A percentile compares a stretch with the other conserved stretches of the same genome.
These are phyloP conservation scores for Glaciozyma martinii DNA, from an alignment of 768 basidiomycete genomes.

Conservation along the genomic window DNA sequence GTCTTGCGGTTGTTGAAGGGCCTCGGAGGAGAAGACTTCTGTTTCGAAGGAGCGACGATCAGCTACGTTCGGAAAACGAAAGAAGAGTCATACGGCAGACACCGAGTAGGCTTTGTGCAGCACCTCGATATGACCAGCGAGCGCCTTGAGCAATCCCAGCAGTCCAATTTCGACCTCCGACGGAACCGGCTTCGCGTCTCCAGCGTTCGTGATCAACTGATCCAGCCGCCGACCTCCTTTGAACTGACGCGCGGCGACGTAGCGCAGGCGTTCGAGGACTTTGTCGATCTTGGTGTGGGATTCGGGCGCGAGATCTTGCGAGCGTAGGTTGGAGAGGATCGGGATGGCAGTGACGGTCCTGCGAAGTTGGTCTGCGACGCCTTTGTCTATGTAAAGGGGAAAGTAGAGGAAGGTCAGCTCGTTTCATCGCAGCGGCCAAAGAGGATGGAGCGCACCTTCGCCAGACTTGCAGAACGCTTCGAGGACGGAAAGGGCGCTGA, in stretches of 20 bases:
- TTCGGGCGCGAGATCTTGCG: neutral
- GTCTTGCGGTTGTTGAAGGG: neutral
- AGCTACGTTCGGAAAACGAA: neutral
- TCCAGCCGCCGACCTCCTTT: conserved; percentile 2
- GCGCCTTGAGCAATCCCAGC: conserved; percentile 1
- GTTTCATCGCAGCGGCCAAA: no score
- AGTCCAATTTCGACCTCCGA: neutral
- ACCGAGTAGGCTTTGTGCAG: neutral
- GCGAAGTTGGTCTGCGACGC: neutral
- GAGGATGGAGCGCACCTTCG: neutral
- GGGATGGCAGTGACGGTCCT: neutral
- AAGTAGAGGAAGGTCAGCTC: neutral
- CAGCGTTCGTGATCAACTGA: conserved; percentile 3
- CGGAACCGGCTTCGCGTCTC: neutral
- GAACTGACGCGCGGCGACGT: neutral
- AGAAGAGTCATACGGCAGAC: neutral
- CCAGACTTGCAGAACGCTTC: neutral
- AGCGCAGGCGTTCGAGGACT: conserved; percentile 8
- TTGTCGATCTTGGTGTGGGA: conserved; percentile 13
- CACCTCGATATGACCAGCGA: neutral
- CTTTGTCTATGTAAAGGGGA: neutral
- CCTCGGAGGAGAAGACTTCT: neutral
- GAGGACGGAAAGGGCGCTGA: conserved; percentile 6
- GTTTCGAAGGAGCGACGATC: neutral
- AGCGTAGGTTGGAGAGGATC: conserved; percentile 3